A percentile compares a stretch with the other conserved stretches of the same genome.
Conservation (phyloP, 257 asterid genomes). For the Gentiana straminea region DNA sequence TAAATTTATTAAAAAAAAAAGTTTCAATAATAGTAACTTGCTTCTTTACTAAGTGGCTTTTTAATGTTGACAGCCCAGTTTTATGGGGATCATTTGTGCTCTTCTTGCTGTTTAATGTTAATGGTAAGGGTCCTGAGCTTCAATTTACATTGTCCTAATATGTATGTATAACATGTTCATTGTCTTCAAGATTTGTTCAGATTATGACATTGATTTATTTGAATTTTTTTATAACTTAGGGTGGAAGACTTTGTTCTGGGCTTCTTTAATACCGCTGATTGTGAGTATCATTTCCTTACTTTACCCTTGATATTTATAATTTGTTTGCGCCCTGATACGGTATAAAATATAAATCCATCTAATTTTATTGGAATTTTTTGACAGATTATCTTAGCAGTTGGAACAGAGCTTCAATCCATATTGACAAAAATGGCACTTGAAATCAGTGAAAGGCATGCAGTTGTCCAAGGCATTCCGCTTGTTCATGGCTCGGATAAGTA, state of each 20-base stretch:
- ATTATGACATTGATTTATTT: not conserved
- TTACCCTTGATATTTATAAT: not conserved
- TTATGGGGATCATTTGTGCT: constrained; percentile 82
- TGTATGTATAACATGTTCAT: too few relatives aligned
- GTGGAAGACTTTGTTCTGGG: constrained; percentile 89
- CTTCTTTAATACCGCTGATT: constrained; percentile 67
- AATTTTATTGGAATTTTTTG: not conserved
- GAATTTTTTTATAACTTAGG: constrained; percentile 29
- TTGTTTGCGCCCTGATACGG: not conserved
- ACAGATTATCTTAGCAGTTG: constrained; percentile 83
- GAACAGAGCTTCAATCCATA: constrained; percentile 80
- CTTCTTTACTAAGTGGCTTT: constrained; percentile 1
- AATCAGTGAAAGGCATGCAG: constrained; percentile 73
- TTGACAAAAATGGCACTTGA: constrained; percentile 80
- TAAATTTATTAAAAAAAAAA: too few relatives aligned
- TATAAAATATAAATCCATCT: not conserved
- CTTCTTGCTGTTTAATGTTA: constrained; percentile 80
- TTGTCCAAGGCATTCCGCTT: constrained; percentile 93
- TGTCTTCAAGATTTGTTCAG: not conserved
- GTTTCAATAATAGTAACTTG: not conserved
- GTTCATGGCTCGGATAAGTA: constrained; percentile 76
- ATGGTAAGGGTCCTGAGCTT: constrained; percentile 33
- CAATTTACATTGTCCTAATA: not conserved
- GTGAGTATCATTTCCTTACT: constrained; percentile 39
- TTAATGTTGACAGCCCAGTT: constrained; percentile 58